These are phyloP conservation scores for Penicillium sp. DNA, from an alignment of 2,329 filamentous ascomycete genomes.

Conservation along the genomic window DNA sequence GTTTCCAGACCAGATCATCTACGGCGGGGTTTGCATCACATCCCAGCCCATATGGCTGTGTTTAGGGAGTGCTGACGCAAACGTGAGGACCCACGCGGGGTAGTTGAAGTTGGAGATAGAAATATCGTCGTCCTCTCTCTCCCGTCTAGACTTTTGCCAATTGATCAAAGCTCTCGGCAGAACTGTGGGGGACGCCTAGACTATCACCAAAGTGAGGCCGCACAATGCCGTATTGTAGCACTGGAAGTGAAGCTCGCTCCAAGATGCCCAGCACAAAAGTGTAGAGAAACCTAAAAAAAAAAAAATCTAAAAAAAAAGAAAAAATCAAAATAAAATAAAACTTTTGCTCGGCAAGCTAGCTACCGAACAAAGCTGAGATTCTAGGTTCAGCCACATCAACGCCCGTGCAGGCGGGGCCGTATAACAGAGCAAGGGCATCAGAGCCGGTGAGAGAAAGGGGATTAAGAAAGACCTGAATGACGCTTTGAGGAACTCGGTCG, in stretches of 20 bases:
- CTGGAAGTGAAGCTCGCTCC: constrained; percentile 6
- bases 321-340: too few species aligned
- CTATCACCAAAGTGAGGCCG: constrained; percentile 2
- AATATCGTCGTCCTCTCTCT: background rate
- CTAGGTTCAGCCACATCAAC: constrained; percentile 23
- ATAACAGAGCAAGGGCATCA: background rate
- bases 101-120: background rate
- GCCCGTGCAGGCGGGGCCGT: constrained; percentile 8
- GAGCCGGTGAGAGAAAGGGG: constrained; percentile 13
- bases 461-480: background rate
- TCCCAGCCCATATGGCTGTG: background rate
- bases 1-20: constrained; percentile 8
- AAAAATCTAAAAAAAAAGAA: too few species aligned
- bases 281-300: background rate
- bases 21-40: background rate
- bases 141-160: background rate
- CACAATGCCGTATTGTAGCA: background rate
- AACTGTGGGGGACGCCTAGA: constrained; percentile 3
- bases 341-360: background rate
- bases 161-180: background rate
- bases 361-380: constrained; percentile 5
- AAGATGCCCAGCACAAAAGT: constrained; percentile 2
- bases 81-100: constrained; percentile 8
- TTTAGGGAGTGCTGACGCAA: background rate
- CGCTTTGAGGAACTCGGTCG: background rate